phyloP scores from a whole-genome alignment of 2,329 filamentous ascomycete genomes.

The Xylaria sp. region DNA sequence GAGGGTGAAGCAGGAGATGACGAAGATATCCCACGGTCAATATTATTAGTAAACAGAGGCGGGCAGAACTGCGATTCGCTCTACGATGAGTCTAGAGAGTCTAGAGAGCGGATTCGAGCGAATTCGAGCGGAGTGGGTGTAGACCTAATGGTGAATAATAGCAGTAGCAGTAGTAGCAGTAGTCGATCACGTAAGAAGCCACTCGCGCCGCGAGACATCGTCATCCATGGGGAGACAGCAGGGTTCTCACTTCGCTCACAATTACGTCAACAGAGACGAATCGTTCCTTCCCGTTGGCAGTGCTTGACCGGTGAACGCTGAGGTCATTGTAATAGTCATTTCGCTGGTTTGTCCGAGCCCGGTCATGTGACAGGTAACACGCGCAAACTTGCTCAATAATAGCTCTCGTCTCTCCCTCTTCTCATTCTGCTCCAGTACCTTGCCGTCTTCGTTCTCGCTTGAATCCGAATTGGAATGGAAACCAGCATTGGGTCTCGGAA shows the following conservation, averaged over 20 bases:
- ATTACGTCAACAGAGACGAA: neutral
- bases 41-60: neutral
- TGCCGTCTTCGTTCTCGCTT: no score
- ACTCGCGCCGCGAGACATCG: no score
- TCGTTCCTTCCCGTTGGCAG: neutral
- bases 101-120: no score
- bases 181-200: no score
- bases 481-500: neutral
- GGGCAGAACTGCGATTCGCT: neutral
- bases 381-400: slow-evolving; percentile 33
- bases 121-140: neutral
- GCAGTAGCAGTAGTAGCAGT: neutral
- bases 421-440: neutral
- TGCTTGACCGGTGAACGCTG: no score
- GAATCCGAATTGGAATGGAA: neutral
- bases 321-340: neutral
- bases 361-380: slow-evolving; percentile 14
- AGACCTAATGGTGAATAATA: neutral
- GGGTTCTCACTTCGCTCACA: slow-evolving; percentile 9
- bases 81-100: neutral
- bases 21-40: neutral
- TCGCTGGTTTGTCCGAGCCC: neutral
- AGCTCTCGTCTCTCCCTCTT: neutral
- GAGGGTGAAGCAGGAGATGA: neutral
- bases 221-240: slow-evolving; percentile 2